Base-by-base conservation (phyloP, 805 yeast species). In the Wickerhamomyces queroliae region DNA sequence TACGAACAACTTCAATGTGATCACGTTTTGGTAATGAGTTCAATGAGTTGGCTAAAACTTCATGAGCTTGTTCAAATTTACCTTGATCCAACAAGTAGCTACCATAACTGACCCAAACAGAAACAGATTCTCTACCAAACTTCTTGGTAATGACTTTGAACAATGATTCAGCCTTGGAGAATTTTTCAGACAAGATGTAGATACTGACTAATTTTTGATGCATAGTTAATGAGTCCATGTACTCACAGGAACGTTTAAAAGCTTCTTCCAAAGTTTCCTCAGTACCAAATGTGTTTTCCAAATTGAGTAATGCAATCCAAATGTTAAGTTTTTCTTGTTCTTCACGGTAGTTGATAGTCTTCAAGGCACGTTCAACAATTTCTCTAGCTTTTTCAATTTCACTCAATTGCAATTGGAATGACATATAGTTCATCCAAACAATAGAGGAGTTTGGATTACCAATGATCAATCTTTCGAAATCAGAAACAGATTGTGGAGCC, bases 391-490 rank as follows among this genome's bases (percentile, higher is more conserved):
- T 88, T 28, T 91, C 97, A 43, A 89, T 69, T 62, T 93, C 99
- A 67, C 96, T 85, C 46, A 91, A 70, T 62, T 90, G 96, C 47
- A 93, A 72, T 63, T 90, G 96, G 83, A 91, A 93, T 4, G 98
- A 90, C 96, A 93, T 93, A 65, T 85, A 93, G 64, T 90, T 87
- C 86, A 93, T 91, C 99, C 99, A 93, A 41, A 88, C 64, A 26
- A 90, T 76, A 1, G 99, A 91, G 3, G 96, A 87, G 67, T 87
- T 83, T 35, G 99, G 97, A 58, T 84, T 84, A 59, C 97, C 95
- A 44, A 93, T 75, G 40, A 93, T 72, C 48, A 93, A 66, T 55
- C 99, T 79, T 65, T 93, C 99, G 54, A 89, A 93, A 61, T 93
- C 99, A 35, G 80, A 67, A 32, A 79, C 84, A 42, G 97, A 88